These are phyloP conservation scores for Galerina marginata DNA, from an alignment of 768 basidiomycete genomes.

Conservation along the genomic window DNA sequence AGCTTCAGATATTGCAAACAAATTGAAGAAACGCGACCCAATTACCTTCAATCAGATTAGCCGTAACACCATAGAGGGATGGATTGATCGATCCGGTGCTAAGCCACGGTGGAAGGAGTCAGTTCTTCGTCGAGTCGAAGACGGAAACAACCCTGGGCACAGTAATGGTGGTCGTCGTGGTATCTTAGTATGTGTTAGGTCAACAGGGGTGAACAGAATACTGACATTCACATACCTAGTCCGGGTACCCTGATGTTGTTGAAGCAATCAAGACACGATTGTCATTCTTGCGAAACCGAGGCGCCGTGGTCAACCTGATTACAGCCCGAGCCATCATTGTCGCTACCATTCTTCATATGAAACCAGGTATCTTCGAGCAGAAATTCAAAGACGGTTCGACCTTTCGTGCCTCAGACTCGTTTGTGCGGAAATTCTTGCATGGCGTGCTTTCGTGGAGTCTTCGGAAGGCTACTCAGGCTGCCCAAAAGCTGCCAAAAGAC, in stretches of 20 bases:
- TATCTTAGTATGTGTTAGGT: too few species aligned
- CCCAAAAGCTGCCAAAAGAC: conserved; percentile 39
- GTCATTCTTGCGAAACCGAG: too few species aligned
- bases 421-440: conserved; percentile 20
- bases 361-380: too few species aligned
- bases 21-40: conserved; percentile 18
- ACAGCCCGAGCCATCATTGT: not conserved
- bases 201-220: too few species aligned
- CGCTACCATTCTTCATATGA: not conserved
- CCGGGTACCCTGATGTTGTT: too few species aligned
- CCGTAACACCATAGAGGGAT: conserved; percentile 25
- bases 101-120: conserved; percentile 24
- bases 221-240: too few species aligned
- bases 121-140: conserved; percentile 10
- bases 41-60: conserved; percentile 21
- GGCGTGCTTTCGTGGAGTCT: not conserved
- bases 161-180: too few species aligned
- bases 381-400: conserved; percentile 28
- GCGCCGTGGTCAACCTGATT: too few species aligned
- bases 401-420: conserved; percentile 35
- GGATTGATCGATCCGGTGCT: conserved; percentile 27
- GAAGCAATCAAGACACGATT: too few species aligned
- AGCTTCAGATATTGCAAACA: conserved; percentile 21
- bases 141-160: too few species aligned
- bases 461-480: conserved; percentile 33